Base-by-base conservation (phyloP, 1,284 basidiomycete species). In the Trametes sp. region DNA sequence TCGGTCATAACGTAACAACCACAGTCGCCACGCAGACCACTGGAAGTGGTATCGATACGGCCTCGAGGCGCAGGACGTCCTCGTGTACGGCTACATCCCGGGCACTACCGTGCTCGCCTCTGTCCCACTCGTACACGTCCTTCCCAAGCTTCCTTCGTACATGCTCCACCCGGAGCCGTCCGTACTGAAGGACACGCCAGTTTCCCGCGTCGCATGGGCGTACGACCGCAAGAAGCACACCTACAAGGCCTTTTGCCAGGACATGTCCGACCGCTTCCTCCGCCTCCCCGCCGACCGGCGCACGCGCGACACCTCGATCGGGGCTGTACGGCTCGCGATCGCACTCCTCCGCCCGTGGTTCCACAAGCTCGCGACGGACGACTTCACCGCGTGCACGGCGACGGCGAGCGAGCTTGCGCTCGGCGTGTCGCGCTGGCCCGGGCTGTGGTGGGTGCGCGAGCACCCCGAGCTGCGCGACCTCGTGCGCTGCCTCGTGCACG, bases 41-140 rank as follows among this genome's bases (percentile, higher is more conserved):
- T 88, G 86, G 86, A 88, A 87, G 72, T 92, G 89, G 90, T 85
- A 87, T 61, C 84, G 84, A 61, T 89, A 86, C 68, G 87, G 88
- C 16, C 78, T 86, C 61, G 90, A 92, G 70, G 86, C 90, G 16
- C 90, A 92, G 70, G 84, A 87, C 64, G 89, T 90, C 36, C 84
- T 92, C 60, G 82, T 92, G 35, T 81, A 89, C 70, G 88, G 87
- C 29, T 84, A 82, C 66, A 84, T 92, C 59, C 88, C 90, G 23
- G 77, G 80, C 21, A 79, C 80, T 29, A 88, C 89, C 11, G 84
- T 92, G 60, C 78, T 90, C 38, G 78, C 88, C 13, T 91, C 90
- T 24, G 78, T 92, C 38, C 89, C 90, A 0, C 82, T 92, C 57
- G 78, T 85, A 42, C 79, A 82, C 28, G 75, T 92, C 62, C 75